Evolutionary conservation across 2,329 filamentous ascomycete genomes (phyloP), one percentile per base, ranked within the genome.

Genomic region (Chalaropsis ovoidea): DNA sequence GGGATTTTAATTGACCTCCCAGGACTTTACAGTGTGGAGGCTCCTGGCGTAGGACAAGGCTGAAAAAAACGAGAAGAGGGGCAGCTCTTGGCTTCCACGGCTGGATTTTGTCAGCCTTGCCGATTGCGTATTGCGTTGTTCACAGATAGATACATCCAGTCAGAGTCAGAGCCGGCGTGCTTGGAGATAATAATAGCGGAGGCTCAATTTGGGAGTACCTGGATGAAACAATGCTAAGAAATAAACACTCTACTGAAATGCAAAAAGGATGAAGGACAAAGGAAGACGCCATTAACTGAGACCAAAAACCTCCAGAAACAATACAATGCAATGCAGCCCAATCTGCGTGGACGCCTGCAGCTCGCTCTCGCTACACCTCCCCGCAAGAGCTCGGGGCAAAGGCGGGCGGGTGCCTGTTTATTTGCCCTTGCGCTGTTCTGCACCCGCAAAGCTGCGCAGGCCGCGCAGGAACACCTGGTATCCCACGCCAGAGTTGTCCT

Each of bases 391-490:
- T 2, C 47, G 24, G 11, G 17, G n/a, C 13, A 39, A 56, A 5
- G 27, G 31, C 31, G 6, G 31, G n/a, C n/a, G 31, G 31, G 24
- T 19, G 54, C 27, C 39, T n/a, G 45, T 60, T 73, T 79, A 86
- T 72, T 80, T 83, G 54, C 92, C 92, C 71, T 92, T 85, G 67
- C 92, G 84, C 82, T 97, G 95, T 75, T 96, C 89, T 2, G 92
- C 93, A 70, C 86, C 86, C 10, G 90, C 88, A 76, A 85, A 99
- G 71, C 87, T 90, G 74, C 89, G 87, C 70, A 99, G 77, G 0
- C 87, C 93, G 69, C 87, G 82, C 69, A 97, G 79, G 75, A 97
- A 99, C 39, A 95, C 88, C 73, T 96, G 92, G 75, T 99, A 99
- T 56, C 91, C 91, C 19, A 99, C 92, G 1, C 86, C 86, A 69